Conservation (phyloP, 371 early-diverging fungal species). For the Apophysomyces variabilis region DNA sequence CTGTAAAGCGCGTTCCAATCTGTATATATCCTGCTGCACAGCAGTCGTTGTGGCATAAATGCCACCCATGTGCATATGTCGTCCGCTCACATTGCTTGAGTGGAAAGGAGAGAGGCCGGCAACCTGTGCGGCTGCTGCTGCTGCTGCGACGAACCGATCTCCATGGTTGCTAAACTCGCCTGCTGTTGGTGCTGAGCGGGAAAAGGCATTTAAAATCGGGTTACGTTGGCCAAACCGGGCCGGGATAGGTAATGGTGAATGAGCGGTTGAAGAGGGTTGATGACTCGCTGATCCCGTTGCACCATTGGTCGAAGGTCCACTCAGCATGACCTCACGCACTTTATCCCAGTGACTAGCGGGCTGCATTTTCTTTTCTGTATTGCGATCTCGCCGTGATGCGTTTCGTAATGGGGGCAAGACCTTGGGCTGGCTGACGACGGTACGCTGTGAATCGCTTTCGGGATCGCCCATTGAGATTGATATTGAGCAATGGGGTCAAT, state of each 20-base stretch:
- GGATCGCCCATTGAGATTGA: conserved; percentile 1
- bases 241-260: conserved; percentile 1
- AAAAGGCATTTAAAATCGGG: conserved; percentile 3
- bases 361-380: conserved; percentile 3
- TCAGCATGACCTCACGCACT: conserved; percentile 1
- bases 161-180: neutral
- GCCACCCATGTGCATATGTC: conserved; percentile 29
- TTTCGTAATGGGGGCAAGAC: conserved; percentile 10
- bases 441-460: neutral
- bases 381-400: conserved; percentile 10
- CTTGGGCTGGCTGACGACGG: conserved; percentile 10
- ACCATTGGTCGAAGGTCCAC: conserved; percentile 11
- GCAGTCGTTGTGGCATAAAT: conserved; percentile 48
- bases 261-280: neutral
- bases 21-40: conserved; percentile 51
- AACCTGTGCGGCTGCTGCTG: conserved; percentile 31
- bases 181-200: neutral
- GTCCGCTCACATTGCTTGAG: conserved; percentile 1
- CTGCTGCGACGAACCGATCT: neutral
- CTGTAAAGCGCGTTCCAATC: conserved; percentile 45
- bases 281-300: conserved; percentile 14
- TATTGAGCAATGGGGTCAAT: neutral
- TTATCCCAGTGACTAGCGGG: conserved; percentile 7
- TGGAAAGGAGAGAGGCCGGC: conserved; percentile 33
- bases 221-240: neutral